Percentiles rank a stretch among this genome's conserved stretches.
phyloP scores from a whole-genome alignment of 2,329 filamentous ascomycete genomes.

The Drechmeria coniospora region DNA sequence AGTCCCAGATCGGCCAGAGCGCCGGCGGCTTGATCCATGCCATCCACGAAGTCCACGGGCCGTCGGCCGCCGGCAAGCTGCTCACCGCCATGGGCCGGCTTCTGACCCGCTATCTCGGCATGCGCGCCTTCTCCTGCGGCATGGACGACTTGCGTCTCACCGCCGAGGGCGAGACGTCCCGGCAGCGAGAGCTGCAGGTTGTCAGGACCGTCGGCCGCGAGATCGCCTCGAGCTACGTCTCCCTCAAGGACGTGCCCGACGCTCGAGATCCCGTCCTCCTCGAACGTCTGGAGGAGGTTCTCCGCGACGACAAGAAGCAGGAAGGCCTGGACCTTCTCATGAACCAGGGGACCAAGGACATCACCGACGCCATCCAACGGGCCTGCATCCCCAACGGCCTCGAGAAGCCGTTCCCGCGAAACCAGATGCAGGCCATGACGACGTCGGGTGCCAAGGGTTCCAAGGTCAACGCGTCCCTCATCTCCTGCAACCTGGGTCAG shows the following conservation, averaged over 20 bases:
- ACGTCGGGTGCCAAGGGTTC: conserved; percentile 89
- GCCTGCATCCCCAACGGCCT: conserved; percentile 69
- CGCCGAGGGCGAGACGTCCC: conserved; percentile 54
- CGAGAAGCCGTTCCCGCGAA: conserved; percentile 83
- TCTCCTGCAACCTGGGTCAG: conserved; percentile 93
- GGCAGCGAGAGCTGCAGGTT: conserved; percentile 51
- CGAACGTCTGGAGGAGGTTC: conserved; percentile 69
- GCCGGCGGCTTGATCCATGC: conserved; percentile 81
- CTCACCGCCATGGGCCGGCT: conserved; percentile 81
- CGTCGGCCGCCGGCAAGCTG: conserved; percentile 70
- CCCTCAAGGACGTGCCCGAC: conserved; percentile 50
- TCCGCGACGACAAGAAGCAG: conserved; percentile 84
- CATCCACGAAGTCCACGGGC: conserved; percentile 85
- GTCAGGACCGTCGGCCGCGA: conserved; percentile 58
- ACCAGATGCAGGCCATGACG: conserved; percentile 99
- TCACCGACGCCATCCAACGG: conserved; percentile 67
- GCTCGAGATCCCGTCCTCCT: conserved; percentile 56
- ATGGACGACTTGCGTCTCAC: conserved; percentile 92
- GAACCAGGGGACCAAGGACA: conserved; percentile 50
- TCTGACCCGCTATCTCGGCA: conserved; percentile 77
- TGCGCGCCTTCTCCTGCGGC: conserved; percentile 91
- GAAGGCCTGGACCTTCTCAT: conserved; percentile 78
- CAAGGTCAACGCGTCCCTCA: conserved; percentile 87
- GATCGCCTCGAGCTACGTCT: conserved; percentile 79
- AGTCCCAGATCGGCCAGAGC: conserved; percentile 81